Conservation (phyloP, 176 grass and related monocot genomes). For the Aegilops speltoides region DNA sequence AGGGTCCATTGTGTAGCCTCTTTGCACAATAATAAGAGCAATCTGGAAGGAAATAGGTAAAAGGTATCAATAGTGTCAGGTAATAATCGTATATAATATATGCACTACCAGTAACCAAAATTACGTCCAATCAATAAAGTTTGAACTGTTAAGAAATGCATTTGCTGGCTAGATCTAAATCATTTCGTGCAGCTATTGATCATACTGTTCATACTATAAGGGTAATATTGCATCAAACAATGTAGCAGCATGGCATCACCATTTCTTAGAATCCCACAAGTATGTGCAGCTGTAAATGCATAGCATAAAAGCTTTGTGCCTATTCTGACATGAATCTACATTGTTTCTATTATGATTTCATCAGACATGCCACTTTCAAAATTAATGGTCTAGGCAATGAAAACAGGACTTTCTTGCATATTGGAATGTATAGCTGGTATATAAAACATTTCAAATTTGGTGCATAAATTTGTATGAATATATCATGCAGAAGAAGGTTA, state of each 20-base stretch:
- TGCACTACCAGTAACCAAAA: slow-evolving; percentile 21
- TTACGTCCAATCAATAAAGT: background rate
- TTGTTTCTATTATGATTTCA: slow-evolving; percentile 5
- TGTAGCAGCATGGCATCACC: background rate
- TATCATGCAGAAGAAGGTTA: background rate
- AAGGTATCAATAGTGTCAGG: background rate
- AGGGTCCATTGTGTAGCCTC: slow-evolving; percentile 93
- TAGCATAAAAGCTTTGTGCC: background rate
- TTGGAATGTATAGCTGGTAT: background rate
- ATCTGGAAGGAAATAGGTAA: slow-evolving; percentile 59
- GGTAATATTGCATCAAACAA: slow-evolving; percentile 6
- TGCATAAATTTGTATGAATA: background rate
- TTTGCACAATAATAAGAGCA: slow-evolving; percentile 91
- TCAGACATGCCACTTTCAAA: background rate
- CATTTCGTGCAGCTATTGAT: background rate
- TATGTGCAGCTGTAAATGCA: background rate
- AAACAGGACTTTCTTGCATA: background rate
- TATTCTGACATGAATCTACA: background rate
- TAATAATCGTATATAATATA: slow-evolving; percentile 5
- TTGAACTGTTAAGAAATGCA: background rate
- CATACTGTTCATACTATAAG: slow-evolving; percentile 13
- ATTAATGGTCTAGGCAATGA: background rate
- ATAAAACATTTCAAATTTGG: background rate
- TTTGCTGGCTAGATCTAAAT: background rate
- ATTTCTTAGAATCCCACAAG: slow-evolving; percentile 11